Percentiles rank a stretch among this genome's conserved stretches.
Evolutionary conservation across 176 grass and related monocot genomes (phyloP).

Genomic region (Phoenix roebelenii): DNA sequence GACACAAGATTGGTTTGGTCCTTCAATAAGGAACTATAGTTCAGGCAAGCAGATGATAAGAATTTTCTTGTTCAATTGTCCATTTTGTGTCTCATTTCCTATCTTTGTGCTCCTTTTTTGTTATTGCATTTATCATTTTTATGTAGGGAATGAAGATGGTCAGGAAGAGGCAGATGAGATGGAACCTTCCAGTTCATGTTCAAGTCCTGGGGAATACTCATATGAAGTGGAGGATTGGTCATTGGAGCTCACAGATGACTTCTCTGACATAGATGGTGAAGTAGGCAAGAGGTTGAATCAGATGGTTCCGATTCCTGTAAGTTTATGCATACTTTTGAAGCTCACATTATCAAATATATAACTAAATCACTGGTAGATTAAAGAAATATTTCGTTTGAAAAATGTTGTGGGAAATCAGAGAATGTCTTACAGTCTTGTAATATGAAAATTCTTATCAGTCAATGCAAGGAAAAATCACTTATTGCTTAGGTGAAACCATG

Average conservation of each 20-base stretch:
- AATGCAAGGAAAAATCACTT: too few species aligned
- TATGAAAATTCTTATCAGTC: too few species aligned
- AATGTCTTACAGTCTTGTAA: too few species aligned
- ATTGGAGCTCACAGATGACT: slow-evolving; percentile 42
- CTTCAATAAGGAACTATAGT: slow-evolving; percentile 25
- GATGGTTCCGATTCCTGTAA: slow-evolving; percentile 56
- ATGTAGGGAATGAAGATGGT: slow-evolving; percentile 25
- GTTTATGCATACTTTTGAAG: background rate
- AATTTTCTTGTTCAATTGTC: background rate
- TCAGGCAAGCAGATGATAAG: slow-evolving; percentile 24
- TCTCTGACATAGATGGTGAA: slow-evolving; percentile 49
- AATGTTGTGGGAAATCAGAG: too few species aligned
- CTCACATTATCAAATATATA: background rate
- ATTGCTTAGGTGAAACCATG: too few species aligned
- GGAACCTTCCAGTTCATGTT: slow-evolving; percentile 51
- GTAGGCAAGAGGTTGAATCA: slow-evolving; percentile 59
- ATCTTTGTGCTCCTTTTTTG: background rate
- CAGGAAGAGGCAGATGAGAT: slow-evolving; percentile 27
- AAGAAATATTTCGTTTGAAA: too few species aligned
- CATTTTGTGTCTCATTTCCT: slow-evolving; percentile 2
- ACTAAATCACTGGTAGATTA: too few species aligned
- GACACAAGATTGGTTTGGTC: slow-evolving; percentile 35
- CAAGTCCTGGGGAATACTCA: slow-evolving; percentile 28
- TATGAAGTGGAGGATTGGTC: slow-evolving; percentile 22
- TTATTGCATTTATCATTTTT: slow-evolving; percentile 1